Evolutionary conservation across 495 filamentous ascomycete species (phyloP), one percentile per base, ranked within the genome.

Genomic region (Symbiotaphrina buchneri): DNA sequence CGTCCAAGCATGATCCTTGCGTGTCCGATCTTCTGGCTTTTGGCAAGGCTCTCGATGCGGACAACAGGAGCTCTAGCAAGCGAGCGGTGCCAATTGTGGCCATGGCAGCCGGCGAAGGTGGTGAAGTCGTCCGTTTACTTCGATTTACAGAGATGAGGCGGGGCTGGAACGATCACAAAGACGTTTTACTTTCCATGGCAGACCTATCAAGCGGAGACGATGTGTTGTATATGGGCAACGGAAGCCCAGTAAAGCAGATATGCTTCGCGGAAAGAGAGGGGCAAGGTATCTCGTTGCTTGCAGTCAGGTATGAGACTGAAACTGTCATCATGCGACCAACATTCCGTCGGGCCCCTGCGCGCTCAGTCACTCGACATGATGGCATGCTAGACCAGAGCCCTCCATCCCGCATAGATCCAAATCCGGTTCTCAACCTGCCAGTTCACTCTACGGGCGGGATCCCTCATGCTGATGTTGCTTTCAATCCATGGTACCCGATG

Each of bases 401-500:
- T 29, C 22, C 13, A 32, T 36, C 70, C 24, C 59, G 55, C 29
- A 52, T 91, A 8, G 58, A 68, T 39, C 50, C 65, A 20, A 72
- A 74, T 37, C 65, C 68, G 1, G 38, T 80, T 6, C 48, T 69
- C 22, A 58, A 59, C 8, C 52, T 87, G 24, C 44, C 53, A 0
- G 50, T 44, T 5, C 47, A 54, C 10, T 41, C 58, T 19, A 76
- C 68, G 1, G 68, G 68, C 15, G 67, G 65, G 0, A 47, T 41
- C 19, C 40, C 54, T 5, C 77, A 85, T 46, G 65, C 68, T 0
- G 76, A 87, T 49, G 61, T 83, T 5, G 48, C 71, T 6, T 90
- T 91, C 44, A 83, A 77, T 39, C 74, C 77, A n/a, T 71, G 65
- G 55, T 63, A 69, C 40, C 52, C 61, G 36, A 58, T 59, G 8